These are phyloP conservation scores for Pleurotus giganteus DNA, from an alignment of 768 basidiomycete genomes.

Conservation along the genomic window DNA sequence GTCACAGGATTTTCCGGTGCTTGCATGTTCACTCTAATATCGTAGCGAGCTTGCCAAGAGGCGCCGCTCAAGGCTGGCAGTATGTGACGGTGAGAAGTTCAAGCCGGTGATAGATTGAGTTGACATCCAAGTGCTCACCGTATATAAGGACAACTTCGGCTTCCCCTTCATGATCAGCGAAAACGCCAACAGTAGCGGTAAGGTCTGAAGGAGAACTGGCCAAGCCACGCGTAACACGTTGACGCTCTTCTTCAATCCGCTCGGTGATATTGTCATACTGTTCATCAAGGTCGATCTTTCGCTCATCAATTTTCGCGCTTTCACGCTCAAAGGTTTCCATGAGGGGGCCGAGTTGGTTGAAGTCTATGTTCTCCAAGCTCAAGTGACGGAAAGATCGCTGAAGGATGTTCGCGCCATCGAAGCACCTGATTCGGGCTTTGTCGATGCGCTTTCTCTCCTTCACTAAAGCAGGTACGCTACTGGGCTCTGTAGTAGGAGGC, in stretches of 20 bases:
- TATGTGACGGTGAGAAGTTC: too few relatives aligned
- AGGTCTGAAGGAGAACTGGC: conserved; percentile 16
- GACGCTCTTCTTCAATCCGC: conserved; percentile 17
- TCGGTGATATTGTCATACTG: conserved; percentile 2
- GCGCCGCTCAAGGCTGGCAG: conserved; percentile 36
- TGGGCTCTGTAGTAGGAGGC: conserved; percentile 20
- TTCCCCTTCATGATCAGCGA: conserved; percentile 33
- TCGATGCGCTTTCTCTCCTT: conserved; percentile 20
- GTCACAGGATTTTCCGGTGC: conserved; percentile 33
- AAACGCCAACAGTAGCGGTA: conserved; percentile 32
- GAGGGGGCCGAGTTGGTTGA: conserved; percentile 24
- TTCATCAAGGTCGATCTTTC: conserved; percentile 25
- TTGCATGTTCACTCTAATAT: conserved; percentile 42
- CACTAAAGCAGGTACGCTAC: conserved; percentile 21
- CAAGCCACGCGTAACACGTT: background rate
- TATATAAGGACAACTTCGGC: conserved; percentile 38
- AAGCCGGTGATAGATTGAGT: too few relatives aligned
- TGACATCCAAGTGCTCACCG: conserved; percentile 29
- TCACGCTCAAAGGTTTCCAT: conserved; percentile 30
- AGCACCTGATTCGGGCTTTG: conserved; percentile 30
- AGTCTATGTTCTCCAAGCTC: conserved; percentile 28
- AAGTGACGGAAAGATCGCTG: conserved; percentile 35
- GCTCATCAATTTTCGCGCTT: conserved; percentile 32
- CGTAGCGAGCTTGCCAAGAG: conserved; percentile 38
- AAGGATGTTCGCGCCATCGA: conserved; percentile 25